phyloP scores from a whole-genome alignment of 495 filamentous ascomycete species.

The Neurospora sp. region DNA sequence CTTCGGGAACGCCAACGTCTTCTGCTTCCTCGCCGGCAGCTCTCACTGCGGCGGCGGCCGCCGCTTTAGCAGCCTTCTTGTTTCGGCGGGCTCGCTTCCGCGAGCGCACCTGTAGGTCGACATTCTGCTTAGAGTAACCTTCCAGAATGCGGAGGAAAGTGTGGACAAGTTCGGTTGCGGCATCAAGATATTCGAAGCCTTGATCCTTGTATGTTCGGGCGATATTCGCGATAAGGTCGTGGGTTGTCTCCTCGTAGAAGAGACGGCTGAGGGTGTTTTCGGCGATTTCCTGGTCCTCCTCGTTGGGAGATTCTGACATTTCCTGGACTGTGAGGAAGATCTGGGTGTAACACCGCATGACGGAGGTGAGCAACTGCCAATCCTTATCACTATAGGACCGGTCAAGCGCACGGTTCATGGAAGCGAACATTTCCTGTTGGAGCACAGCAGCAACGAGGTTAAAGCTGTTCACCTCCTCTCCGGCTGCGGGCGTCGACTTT shows the following conservation, averaged over 20 bases:
- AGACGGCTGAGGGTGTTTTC: constrained; percentile 95
- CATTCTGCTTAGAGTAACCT: constrained; percentile 86
- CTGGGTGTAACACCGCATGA: constrained; percentile 84
- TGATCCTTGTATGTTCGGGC: constrained; percentile 81
- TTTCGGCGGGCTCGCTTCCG: constrained; percentile 56
- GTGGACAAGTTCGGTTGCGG: constrained; percentile 81
- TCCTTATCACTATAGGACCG: constrained; percentile 65
- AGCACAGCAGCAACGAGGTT: constrained; percentile 78
- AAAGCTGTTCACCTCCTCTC: constrained; percentile 64
- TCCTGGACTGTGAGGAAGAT: constrained; percentile 88
- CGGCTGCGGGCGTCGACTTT: constrained; percentile 26
- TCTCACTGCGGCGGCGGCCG: constrained; percentile 5
- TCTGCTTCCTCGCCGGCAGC: constrained; percentile 11
- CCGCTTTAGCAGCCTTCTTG: constrained; percentile 47
- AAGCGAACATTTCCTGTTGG: constrained; percentile 85
- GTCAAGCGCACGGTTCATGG: constrained; percentile 74
- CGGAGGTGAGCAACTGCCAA: constrained; percentile 78
- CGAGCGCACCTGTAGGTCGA: constrained; percentile 83
- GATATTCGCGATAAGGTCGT: constrained; percentile 74
- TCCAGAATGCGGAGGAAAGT: constrained; percentile 90
- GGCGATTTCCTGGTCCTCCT: constrained; percentile 95
- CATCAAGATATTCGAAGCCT: constrained; percentile 86
- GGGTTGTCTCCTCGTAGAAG: constrained; percentile 94
- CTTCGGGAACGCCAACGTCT: constrained; percentile 16
- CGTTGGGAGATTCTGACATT: constrained; percentile 73